Base-by-base conservation (phyloP, 2,329 filamentous ascomycete genomes). In the Pestalotiopsis sp. region DNA sequence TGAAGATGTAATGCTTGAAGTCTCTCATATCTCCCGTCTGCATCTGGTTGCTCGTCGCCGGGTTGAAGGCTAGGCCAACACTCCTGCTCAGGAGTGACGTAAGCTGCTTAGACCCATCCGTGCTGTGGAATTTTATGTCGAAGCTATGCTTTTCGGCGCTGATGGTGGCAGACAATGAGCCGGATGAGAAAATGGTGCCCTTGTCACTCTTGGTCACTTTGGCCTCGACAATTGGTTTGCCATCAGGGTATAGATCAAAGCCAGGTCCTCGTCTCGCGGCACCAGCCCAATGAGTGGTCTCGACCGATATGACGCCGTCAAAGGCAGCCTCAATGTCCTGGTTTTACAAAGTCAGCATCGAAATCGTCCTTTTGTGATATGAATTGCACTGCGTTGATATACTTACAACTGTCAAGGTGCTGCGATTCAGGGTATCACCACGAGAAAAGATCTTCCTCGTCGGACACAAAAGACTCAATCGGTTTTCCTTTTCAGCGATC, bases 241-340 rank as follows among this genome's bases (percentile, higher is more conserved):
- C 86, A 27, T 80, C 78, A 0, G 88, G 88, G 70, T 84, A 90
- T 3, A 90, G 80, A 9, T 89, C 87, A 71, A 89, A 90, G 70
- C 88, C 78, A 1, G 88, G 88, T 0, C 86, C 87, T 61, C 79
- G 82, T 62, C 84, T 81, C 4, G 80, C 78, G 17, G 84, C 85
- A 41, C 88, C 88, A 17, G 81, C 78, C 81, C 88, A 89, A 74
- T 90, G 88, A 2, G 86, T 87, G 2, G 84, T 83, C 75, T 89
- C 86, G 64, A 89, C 77, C 0, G 87, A 89, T 64, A 90, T 84
- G n/a, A 89, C 85, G 38, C 87, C 88, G 71, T 89, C 87, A 64
- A 84, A 83, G 38, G 84, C 83, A 17, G 87, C 86, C 76, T 87
- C 84, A 64, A 90, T 78, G 60, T 90, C 87, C 83, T 84, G 38